These are phyloP conservation scores for Antitrichia curtipendula DNA, from an alignment of 225 moss, liverwort and hornwort species.

Conservation along the genomic window DNA sequence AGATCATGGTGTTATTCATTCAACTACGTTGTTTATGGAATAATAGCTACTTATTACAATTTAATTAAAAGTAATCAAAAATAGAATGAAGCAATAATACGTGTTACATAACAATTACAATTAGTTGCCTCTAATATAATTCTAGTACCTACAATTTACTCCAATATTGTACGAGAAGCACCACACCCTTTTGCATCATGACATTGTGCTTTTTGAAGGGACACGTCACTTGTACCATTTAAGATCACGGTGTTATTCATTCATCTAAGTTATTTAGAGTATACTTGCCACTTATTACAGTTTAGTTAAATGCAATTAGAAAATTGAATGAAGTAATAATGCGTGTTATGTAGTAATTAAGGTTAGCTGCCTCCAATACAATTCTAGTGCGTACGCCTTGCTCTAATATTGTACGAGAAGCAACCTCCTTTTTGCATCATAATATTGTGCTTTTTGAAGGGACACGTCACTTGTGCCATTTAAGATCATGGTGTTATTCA, in stretches of 20 bases:
- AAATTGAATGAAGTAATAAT: not conserved
- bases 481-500: too few species aligned
- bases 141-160: not conserved
- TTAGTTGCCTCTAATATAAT: too few species aligned
- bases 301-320: not conserved
- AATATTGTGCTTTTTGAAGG: not conserved
- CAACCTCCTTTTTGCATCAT: not conserved
- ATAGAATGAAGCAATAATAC: not conserved
- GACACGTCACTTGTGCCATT: not conserved
- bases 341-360: not conserved
- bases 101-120: fast-evolving
- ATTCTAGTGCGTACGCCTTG: not conserved
- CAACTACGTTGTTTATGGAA: not conserved
- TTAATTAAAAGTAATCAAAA: fast-evolving
- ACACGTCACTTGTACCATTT: not conserved
- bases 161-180: not conserved
- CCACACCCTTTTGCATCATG: not conserved
- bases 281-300: not conserved
- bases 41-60: not conserved
- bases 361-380: fast-evolving
- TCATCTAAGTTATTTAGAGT: not conserved
- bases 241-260: too few species aligned
- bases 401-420: not conserved
- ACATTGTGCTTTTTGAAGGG: not conserved
- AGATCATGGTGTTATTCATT: not conserved